Evolutionary conservation across 2,329 filamentous ascomycete species (phyloP).

Genomic region (Incumbomyces delicatus): DNA sequence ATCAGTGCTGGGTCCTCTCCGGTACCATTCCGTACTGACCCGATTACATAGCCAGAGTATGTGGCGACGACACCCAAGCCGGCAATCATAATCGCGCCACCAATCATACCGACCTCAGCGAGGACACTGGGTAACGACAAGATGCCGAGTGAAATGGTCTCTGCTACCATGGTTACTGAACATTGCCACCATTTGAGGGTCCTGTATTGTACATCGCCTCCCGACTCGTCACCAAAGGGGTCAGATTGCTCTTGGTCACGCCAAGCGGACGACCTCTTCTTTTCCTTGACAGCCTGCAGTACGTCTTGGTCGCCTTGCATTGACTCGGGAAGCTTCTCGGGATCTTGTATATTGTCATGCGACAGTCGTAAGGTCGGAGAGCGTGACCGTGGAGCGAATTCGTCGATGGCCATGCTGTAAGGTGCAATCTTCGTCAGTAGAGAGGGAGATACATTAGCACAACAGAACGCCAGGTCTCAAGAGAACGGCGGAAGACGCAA

Average conservation of each 20-base stretch:
- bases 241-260: slow-evolving; percentile 4
- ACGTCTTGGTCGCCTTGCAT: slow-evolving; percentile 2
- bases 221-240: slow-evolving; percentile 13
- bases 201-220: slow-evolving; percentile 15
- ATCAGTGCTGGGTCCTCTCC: slow-evolving; percentile 8
- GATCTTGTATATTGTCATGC: neutral
- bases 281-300: neutral
- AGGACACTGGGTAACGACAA: slow-evolving; percentile 46
- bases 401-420: neutral
- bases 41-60: slow-evolving; percentile 54
- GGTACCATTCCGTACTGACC: slow-evolving; percentile 44
- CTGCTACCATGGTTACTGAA: slow-evolving; percentile 45
- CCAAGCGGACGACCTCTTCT: neutral
- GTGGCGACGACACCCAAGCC: slow-evolving; percentile 45
- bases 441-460: no score
- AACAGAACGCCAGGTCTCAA: no score
- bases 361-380: slow-evolving; percentile 1
- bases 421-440: no score
- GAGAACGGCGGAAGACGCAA: no score
- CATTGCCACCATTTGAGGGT: slow-evolving; percentile 19
- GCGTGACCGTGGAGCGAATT: neutral
- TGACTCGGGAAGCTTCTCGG: slow-evolving; percentile 1
- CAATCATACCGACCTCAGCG: slow-evolving; percentile 43
- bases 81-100: slow-evolving; percentile 45
- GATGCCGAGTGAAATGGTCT: slow-evolving; percentile 49